Evolutionary conservation across 2,329 filamentous ascomycete species (phyloP), one percentile per base, ranked within the genome.

Genomic region (Ceratocystis colombiana): DNA sequence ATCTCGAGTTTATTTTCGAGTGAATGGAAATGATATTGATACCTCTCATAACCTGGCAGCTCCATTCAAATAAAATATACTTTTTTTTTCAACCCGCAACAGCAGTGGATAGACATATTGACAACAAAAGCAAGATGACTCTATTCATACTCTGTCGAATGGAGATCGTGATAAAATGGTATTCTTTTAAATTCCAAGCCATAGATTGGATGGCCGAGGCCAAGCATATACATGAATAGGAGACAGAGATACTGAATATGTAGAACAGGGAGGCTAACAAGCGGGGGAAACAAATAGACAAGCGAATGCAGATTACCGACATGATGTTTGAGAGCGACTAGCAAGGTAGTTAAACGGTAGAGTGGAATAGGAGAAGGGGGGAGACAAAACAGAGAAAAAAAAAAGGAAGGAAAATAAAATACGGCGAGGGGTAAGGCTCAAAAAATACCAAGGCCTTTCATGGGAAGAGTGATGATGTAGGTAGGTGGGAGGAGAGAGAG

Each of bases 401-500:
- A 25, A 10, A 48, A 17, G 46, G 12, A 15, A 41, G 37, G 12
- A 41, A 41, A 41, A 41, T 41, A 41, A 41, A 41, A 41, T 41
- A 41, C 10, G 37, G 37, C 3, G 10, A 15, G 37, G 12, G 2
- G 1, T 15, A 41, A 41, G 37, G 37, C 12, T 41, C 28, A 61
- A 62, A 25, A 2, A 62, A 48, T 22, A 15, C 20, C 44, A 50
- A 50, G n/a, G 30, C 22, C 22, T 33, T 15, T 41, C 10, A 15
- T 41, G 37, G 37, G 37, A 41, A 41, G 12, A 41, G 37, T 41
- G 37, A 41, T 5, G 12, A 41, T 12, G 37, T 41, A 41, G 37
- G 7, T 20, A 61, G n/a, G 37, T 59, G 17, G 44, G 37, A 64
- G 37, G 48, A 64, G 61, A 48, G 50, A 44, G 64, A 65, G 53